Conservation (phyloP, 768 basidiomycete species). For the Sarcodon aspratus region DNA sequence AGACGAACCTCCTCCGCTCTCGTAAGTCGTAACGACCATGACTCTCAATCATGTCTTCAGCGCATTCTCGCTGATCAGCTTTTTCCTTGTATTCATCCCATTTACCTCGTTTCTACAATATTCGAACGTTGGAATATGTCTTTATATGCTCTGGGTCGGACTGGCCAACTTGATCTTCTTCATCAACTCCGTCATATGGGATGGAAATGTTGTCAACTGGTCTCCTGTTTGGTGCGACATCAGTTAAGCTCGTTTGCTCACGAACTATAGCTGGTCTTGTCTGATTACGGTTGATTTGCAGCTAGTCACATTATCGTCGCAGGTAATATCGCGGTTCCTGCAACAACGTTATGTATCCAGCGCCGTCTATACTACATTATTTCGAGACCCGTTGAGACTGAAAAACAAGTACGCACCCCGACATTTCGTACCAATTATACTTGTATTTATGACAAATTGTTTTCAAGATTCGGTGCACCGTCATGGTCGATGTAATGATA, state of each 20-base stretch:
- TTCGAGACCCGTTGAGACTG: conserved; percentile 35
- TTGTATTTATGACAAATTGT: too few species aligned
- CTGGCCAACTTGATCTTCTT: conserved; percentile 41
- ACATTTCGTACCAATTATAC: too few species aligned
- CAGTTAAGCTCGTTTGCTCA: conserved; percentile 26
- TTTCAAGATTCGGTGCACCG: conserved; percentile 37
- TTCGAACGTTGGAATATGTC: conserved; percentile 58
- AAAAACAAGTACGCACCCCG: conserved; percentile 34
- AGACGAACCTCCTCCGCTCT: too few species aligned
- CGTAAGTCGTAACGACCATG: too few species aligned
- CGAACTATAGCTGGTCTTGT: too few species aligned
- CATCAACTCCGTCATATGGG: conserved; percentile 54
- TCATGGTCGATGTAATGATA: conserved; percentile 13
- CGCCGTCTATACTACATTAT: conserved; percentile 56
- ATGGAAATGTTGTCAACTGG: conserved; percentile 30
- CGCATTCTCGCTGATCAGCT: not conserved
- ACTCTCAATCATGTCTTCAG: too few species aligned
- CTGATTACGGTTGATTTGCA: too few species aligned
- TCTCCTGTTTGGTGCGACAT: conserved; percentile 71
- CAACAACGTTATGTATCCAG: conserved; percentile 30
- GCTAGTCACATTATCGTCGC: too few species aligned
- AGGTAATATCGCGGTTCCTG: conserved; percentile 13
- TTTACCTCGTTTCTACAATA: conserved; percentile 46
- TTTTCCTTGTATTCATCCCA: conserved; percentile 25
- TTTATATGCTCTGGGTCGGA: conserved; percentile 55